phyloP scores from a whole-genome alignment of 192 early-diverging fungal genomes.

The Coemansia guatemalensis region DNA sequence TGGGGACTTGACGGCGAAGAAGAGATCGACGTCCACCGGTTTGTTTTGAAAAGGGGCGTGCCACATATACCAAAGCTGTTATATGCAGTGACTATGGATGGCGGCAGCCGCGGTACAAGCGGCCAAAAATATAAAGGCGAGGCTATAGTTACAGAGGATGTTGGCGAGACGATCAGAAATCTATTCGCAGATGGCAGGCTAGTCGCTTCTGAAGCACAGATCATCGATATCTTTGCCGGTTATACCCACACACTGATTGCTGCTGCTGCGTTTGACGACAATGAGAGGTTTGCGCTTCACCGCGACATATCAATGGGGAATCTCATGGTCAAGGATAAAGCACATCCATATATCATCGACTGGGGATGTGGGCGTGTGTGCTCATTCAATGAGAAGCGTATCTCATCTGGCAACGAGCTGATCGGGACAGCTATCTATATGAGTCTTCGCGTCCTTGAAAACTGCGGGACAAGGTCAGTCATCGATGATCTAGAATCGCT shows the following conservation, averaged over 20 bases:
- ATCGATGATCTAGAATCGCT: conserved; percentile 6
- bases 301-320: conserved; percentile 3
- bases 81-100: no score
- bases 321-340: not conserved
- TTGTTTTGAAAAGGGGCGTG: no score
- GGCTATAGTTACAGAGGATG: not conserved
- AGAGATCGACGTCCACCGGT: no score
- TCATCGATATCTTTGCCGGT: conserved; percentile 13
- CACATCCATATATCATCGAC: not conserved
- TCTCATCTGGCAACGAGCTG: not conserved
- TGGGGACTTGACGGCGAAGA: no score
- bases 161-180: not conserved
- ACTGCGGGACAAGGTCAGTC: not conserved
- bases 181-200: not conserved
- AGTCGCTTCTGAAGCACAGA: not conserved
- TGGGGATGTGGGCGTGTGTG: conserved; percentile 2
- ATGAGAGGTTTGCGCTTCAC: not conserved
- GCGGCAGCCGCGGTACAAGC: no score
- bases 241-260: conserved; percentile 10
- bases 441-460: not conserved
- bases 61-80: no score
- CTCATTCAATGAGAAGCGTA: not conserved
- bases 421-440: conserved; percentile 10
- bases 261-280: not conserved
- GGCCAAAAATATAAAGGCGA: no score